Evolutionary conservation across 345 rosid species (phyloP).

Genomic region (Moricandia moricandioides): DNA sequence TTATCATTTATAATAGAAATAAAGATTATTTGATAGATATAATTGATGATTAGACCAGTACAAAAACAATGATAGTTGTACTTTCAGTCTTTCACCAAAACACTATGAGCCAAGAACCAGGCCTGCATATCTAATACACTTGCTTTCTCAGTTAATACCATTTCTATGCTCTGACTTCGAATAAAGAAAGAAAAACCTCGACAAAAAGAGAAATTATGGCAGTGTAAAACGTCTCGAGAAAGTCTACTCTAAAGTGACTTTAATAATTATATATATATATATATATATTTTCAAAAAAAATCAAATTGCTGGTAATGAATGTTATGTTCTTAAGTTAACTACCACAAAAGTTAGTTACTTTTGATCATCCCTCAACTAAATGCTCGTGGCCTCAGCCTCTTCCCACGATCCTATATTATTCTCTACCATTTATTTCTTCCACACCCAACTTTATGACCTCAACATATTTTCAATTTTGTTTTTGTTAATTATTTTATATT

Average conservation of each 20-base stretch:
- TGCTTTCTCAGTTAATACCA: neutral
- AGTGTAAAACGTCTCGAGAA: neutral
- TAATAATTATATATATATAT: too few relatives aligned
- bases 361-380: neutral
- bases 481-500: neutral
- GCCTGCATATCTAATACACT: neutral
- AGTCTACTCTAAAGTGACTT: neutral
- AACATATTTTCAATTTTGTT: neutral
- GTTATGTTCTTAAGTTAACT: neutral
- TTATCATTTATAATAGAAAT: neutral
- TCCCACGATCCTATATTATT: neutral
- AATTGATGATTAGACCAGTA: neutral
- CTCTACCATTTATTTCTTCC: neutral
- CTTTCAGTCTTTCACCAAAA: neutral
- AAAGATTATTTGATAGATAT: neutral
- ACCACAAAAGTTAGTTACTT: neutral
- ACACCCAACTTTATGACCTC: neutral
- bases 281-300: too few relatives aligned
- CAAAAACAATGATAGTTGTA: neutral
- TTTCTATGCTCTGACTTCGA: neutral
- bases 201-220: neutral
- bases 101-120: neutral
- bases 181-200: neutral
- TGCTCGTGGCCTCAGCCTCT: neutral
- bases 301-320: neutral